Evolutionary conservation across 176 grass and related monocot genomes (phyloP).

Genomic region (Aegilops speltoides): DNA sequence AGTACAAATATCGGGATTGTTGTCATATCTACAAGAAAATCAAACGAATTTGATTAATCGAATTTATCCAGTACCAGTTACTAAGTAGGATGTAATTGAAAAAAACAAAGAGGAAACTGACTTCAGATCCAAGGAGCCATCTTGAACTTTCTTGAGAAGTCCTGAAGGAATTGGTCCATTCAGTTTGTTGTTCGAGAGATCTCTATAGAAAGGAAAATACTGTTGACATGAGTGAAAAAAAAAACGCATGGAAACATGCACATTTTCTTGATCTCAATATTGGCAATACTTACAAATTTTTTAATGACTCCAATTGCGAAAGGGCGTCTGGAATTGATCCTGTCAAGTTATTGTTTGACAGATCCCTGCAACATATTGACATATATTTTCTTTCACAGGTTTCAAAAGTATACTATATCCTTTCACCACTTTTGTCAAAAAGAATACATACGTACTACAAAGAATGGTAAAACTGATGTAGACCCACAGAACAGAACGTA

Average conservation of each 20-base stretch:
- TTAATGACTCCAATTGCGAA: conserved; percentile 33
- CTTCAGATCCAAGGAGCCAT: conserved; percentile 45
- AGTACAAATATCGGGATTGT: conserved; percentile 41
- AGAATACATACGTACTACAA: too few relatives aligned
- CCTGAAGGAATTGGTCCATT: conserved; percentile 40
- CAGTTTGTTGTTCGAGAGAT: conserved; percentile 52
- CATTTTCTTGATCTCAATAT: background rate
- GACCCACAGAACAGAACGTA: conserved; percentile 13
- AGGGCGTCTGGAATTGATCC: conserved; percentile 54
- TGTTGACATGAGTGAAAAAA: background rate
- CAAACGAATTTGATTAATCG: background rate
- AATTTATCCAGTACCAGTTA: background rate
- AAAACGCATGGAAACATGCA: background rate
- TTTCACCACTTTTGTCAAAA: background rate
- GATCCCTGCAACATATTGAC: conserved; percentile 42
- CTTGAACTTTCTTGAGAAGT: conserved; percentile 36
- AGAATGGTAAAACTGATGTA: background rate
- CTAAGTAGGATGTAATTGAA: too few relatives aligned
- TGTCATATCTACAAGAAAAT: conserved; percentile 22
- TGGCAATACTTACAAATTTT: conserved; percentile 42
- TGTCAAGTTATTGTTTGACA: conserved; percentile 61
- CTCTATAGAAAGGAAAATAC: conserved; percentile 28
- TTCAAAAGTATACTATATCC: too few relatives aligned
- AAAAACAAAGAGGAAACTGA: background rate
- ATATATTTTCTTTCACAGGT: too few relatives aligned